Evolutionary conservation across 805 yeast genomes (phyloP), one percentile per base, ranked within the genome.

Genomic region (Candida michaelii): DNA sequence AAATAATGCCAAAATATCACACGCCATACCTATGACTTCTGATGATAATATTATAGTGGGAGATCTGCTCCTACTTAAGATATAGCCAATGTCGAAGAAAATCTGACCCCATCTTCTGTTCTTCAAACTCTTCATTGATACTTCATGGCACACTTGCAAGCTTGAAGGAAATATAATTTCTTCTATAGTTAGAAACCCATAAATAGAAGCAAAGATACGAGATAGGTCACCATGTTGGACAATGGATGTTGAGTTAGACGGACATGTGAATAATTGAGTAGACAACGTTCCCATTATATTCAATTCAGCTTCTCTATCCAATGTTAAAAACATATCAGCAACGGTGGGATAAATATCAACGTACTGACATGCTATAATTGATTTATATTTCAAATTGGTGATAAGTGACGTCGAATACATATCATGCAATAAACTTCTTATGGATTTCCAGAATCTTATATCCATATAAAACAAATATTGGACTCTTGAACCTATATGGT

Each of bases 211-310:
- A 43, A 85, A 61, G 43, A 85, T 75, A 37, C 80, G 71, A 2
- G 81, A 69, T 15, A 84, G 63, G 47, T 83, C 87, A 7, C 88
- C 88, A 52, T 81, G 85, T 23, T 69, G 61, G 5, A 81, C 72
- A 18, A 86, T 76, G 19, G 79, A 65, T 1, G 77, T 76, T 0
- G 95, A 82, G 49, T 85, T 83, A 0, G 89, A 77, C 0, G 97
- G 97, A 41, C 95, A 84, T 0, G 97, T 90, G 61, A 89, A 89
- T 16, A 93, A 65, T 62, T 93, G 99, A 0, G 91, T 82, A 0
- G 95, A 81, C 15, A 91, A 65, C 29, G 83, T 79, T 29, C 82
- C 75, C 68, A 90, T 72, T 3, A 86, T 74, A 10, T 91, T 87
- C 42, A 79, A 64, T 52, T 89, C 96, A 0, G 97, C 96, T 55